These are phyloP conservation scores for Anthracocystis panici-leucophaei DNA, from an alignment of 1,284 basidiomycete species.

Conservation along the genomic window DNA sequence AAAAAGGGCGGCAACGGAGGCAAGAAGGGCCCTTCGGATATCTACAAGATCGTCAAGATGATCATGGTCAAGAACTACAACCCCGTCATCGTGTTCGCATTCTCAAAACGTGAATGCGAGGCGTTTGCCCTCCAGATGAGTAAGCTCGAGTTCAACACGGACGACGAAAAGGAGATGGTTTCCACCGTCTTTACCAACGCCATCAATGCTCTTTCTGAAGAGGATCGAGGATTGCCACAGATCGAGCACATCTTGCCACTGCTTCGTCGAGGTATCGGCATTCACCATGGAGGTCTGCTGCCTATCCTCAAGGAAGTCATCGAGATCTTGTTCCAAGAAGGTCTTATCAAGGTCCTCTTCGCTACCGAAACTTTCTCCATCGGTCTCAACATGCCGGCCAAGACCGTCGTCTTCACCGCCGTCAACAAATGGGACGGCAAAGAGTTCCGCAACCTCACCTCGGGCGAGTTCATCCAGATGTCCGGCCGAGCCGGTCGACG, in stretches of 20 bases:
- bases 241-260: conserved; percentile 93
- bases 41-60: conserved; percentile 98
- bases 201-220: conserved; percentile 86
- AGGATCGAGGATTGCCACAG: conserved; percentile 91
- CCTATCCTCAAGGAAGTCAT: conserved; percentile 99
- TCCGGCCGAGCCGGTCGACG: conserved; percentile 96
- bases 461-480: conserved; percentile 77
- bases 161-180: conserved; percentile 91
- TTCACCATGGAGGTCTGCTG: conserved; percentile 96
- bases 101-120: conserved; percentile 98
- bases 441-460: conserved; percentile 85
- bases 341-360: conserved; percentile 98
- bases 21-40: conserved; percentile 97
- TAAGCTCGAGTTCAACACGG: conserved; percentile 95
- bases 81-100: conserved; percentile 98
- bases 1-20: conserved; percentile 90
- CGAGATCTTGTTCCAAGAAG: conserved; percentile 99
- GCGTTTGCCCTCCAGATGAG: conserved; percentile 88
- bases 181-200: conserved; percentile 93
- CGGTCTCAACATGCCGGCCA: conserved; percentile 99
- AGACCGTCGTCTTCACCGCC: conserved; percentile 97
- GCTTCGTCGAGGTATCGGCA: conserved; percentile 94
- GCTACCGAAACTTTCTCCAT: conserved; percentile 99
- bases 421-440: conserved; percentile 96
- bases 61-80: conserved; percentile 99